Base-by-base conservation (phyloP, 352 stramenopile species). In the Pythium aristosporum region DNA sequence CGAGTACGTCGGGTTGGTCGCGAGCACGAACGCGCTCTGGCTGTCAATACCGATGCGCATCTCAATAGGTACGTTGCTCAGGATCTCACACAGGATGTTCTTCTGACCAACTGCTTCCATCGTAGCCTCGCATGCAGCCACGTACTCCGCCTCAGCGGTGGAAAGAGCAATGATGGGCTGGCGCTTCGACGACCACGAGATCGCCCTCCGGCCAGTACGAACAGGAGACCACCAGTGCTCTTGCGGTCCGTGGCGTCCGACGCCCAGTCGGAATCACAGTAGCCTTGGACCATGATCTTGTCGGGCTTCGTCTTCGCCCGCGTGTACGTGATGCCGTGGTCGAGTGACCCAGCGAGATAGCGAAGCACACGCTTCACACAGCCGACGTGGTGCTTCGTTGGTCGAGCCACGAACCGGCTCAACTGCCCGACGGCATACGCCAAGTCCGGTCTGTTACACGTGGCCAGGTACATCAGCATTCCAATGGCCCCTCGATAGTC, bases 381-480 rank as follows among this genome's bases (percentile, higher is more conserved):
- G 1, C 58, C 57, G 61, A 71, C 25, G n/a, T 71, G 21, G 37
- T 49, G 0, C 51, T 53, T 46, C 2, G 67, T 68, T 44, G 54
- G 55, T 4, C 23, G 5, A 41, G 54, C 28, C 0, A 79, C 64
- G 25, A 63, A 72, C 16, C 63, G 21, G n/a, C 71, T 75, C 9
- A 75, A n/a, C 28, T 75, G 65, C 0, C 52, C 64, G 1, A 79
- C 20, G 10, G 50, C 58, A 55, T 63, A 79, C 4, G 68, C 64
- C 0, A 73, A 25, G 32, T 75, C 72, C 12, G 65, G 61, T 15
- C 64, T n/a, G 3, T 54, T 76, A 25, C 52, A 62, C 16, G 73
- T 74, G 0, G 61, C 62, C 16, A 76, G 43, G 36, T 74, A 76
- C 72, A 79, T 72, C 11, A 72, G 48, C 49, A 57, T 65, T 11